A percentile compares a stretch with the other conserved stretches of the same genome.
Evolutionary conservation across 306 rosid species (phyloP).

Genomic region (Ziziphus jujuba): DNA sequence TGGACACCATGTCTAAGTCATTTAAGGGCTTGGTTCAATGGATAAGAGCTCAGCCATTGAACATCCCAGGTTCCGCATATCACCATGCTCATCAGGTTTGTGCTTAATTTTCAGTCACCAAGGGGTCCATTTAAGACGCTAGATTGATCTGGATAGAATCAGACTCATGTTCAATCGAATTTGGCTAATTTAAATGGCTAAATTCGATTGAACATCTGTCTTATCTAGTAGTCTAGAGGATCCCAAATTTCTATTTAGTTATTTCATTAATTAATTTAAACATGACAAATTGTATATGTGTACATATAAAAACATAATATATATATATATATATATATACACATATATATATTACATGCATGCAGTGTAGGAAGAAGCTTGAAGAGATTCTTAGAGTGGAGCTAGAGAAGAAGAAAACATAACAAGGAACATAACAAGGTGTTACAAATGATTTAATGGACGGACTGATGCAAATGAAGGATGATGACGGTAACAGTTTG

Average conservation of each 20-base stretch:
- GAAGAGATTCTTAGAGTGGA: constrained; percentile 36
- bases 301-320: no score
- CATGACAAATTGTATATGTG: no score
- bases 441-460: constrained; percentile 39
- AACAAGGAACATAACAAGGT: neutral
- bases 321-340: no score
- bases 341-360: neutral
- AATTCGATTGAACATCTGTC: no score
- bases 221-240: no score
- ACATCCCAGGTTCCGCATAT: constrained; percentile 42
- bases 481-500: constrained; percentile 35
- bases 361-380: constrained; percentile 37
- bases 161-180: neutral
- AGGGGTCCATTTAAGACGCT: no score
- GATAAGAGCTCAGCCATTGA: constrained; percentile 40
- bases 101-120: no score
- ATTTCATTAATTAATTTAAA: no score
- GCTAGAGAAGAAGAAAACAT: constrained; percentile 41
- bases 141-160: no score
- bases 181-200: no score
- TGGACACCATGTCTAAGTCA: constrained; percentile 10
- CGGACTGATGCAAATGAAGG: constrained; percentile 45
- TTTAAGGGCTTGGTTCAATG: constrained; percentile 24
- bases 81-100: constrained; percentile 27
- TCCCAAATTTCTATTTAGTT: no score